Evolutionary conservation across 1,284 basidiomycete genomes (phyloP).

Genomic region (Amylostereum areolatum): DNA sequence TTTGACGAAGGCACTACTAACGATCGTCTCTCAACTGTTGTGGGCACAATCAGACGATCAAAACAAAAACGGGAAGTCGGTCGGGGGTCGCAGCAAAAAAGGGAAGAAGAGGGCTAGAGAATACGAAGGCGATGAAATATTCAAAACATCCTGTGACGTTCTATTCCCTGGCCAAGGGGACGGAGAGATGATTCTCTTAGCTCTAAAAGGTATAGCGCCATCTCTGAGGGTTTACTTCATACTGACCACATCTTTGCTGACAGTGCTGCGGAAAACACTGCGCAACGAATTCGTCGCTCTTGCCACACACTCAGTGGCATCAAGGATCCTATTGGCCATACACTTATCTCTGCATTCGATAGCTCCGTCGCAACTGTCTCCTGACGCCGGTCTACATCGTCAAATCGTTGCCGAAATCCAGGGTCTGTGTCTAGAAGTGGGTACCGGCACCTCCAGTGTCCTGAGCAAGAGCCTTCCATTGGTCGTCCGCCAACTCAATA

Average conservation of each 20-base stretch:
- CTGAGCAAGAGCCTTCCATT: constrained; percentile 57
- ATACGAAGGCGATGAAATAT: constrained; percentile 75
- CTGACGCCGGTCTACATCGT: constrained; percentile 41
- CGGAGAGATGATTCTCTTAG: constrained; percentile 45
- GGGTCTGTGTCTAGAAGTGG: constrained; percentile 40
- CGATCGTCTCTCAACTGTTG: constrained; percentile 44
- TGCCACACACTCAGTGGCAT: constrained; percentile 51
- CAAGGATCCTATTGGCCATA: constrained; percentile 52
- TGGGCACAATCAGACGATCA: constrained; percentile 28
- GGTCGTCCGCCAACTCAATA: constrained; percentile 27
- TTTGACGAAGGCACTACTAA: constrained; percentile 48
- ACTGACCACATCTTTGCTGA: constrained; percentile 5
- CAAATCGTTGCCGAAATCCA: constrained; percentile 40
- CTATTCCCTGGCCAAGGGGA: constrained; percentile 46
- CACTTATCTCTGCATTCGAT: constrained; percentile 51
- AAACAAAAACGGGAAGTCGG: constrained; percentile 16
- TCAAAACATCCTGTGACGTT: constrained; percentile 47
- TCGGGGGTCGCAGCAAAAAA: constrained; percentile 38
- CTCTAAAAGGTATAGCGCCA: constrained; percentile 53
- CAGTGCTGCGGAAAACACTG: constrained; percentile 48
- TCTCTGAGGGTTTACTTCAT: not conserved
- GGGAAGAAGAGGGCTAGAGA: constrained; percentile 72
- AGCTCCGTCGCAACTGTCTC: constrained; percentile 49
- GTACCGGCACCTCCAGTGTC: constrained; percentile 45
- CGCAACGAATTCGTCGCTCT: constrained; percentile 42